Evolutionary conservation across 495 filamentous ascomycete species (phyloP), one percentile per base, ranked within the genome.

Genomic region (Hyaloscypha hepaticicola): DNA sequence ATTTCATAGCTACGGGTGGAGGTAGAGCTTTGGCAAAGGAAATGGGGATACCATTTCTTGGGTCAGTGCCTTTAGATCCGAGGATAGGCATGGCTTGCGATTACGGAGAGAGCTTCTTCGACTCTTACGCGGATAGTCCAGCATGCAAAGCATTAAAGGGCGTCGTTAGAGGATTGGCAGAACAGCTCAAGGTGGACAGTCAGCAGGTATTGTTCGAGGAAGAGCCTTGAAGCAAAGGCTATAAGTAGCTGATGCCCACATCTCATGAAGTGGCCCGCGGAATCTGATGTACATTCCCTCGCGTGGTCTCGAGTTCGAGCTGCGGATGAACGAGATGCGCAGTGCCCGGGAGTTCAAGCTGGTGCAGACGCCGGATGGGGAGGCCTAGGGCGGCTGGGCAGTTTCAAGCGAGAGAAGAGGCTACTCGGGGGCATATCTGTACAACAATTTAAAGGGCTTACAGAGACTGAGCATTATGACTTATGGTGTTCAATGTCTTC

Each of bases 101-200:
- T 73, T 97, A 90, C 76, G 95, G 95, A 1, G 96, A 98, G 83
- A 97, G 92, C 73, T 98, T 97, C 76, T 91, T 98, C 69, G 93
- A 98, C 63, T 84, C 85, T 50, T 99, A 89, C 74, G 91, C 94
- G 0, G 94, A 98, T 66, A 96, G 91, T 68, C 93, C 94, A 28
- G 93, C 93, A 2, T 93, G 89, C 69, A 79, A 78, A 64, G 92
- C 92, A 3, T 82, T 97, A 33, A 87, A 83, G 77, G 77, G 76
- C 29, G 91, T 97, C 27, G 94, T 97, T 5, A 83, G 80, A 51
- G 84, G 82, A 78, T 96, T 48, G 86, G 83, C 50, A 53, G 8
- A 5, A 4, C 38, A 45, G 16, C 16, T 45, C 11, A 45, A 45
- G 38, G 3, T 45, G 19, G 38, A 45, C 38, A 3, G 12, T 16